Percentiles rank a stretch among this genome's conserved stretches.
Evolutionary conservation across 176 grass and related monocot genomes (phyloP).

Genomic region (Elymus sibiricus): DNA sequence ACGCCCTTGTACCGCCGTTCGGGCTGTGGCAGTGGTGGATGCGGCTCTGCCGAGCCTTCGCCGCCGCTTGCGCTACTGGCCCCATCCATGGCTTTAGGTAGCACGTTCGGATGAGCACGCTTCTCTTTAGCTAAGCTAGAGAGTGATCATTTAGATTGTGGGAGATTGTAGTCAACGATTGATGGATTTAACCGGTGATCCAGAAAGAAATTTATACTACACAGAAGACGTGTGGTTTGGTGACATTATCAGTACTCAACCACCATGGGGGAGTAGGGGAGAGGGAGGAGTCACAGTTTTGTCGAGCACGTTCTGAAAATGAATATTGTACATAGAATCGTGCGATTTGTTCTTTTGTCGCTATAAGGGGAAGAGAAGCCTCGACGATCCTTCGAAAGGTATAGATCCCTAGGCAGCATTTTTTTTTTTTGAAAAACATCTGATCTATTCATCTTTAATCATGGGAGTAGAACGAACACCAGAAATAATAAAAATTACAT

Average conservation of each 20-base stretch:
- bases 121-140: background rate
- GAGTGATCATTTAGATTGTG: background rate
- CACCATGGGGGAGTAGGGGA: slow-evolving; percentile 18
- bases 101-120: background rate
- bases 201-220: slow-evolving; percentile 28
- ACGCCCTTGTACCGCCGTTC: slow-evolving; percentile 44
- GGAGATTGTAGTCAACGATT: background rate
- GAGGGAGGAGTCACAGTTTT: background rate
- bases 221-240: slow-evolving; percentile 26
- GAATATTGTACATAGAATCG: background rate
- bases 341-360: background rate
- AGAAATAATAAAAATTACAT: too few relatives aligned
- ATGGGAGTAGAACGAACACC: too few relatives aligned
- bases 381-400: background rate
- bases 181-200: background rate
- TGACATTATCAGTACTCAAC: slow-evolving; percentile 24
- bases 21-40: background rate
- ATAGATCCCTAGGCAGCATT: background rate
- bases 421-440: too few relatives aligned
- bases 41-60: background rate
- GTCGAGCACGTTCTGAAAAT: slow-evolving; percentile 4
- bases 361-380: background rate
- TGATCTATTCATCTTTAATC: too few relatives aligned
- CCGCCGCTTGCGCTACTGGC: slow-evolving; percentile 2
- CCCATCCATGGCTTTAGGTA: slow-evolving; percentile 22